Percentiles rank a stretch among this genome's conserved stretches.
Evolutionary conservation across 139 green algal species (phyloP).

Genomic region (Chlamydomonas sp.): DNA sequence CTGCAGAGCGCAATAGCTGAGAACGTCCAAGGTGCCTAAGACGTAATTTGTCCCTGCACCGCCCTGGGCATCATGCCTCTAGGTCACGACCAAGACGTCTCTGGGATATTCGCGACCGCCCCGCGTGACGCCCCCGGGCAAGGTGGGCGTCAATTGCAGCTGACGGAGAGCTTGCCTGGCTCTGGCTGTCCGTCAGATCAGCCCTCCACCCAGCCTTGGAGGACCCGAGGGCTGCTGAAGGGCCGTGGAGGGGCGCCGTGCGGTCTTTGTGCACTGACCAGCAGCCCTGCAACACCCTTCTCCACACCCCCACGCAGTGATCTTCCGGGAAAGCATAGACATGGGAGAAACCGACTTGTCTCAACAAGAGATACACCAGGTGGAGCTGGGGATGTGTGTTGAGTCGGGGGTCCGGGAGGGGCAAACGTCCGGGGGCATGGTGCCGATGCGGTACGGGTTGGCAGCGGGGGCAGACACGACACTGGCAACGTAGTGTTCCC

Average conservation of each 20-base stretch:
- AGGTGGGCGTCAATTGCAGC: conserved; percentile 41
- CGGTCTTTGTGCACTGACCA: background rate
- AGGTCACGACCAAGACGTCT: conserved; percentile 90
- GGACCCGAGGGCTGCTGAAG: too few relatives aligned
- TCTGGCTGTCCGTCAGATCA: too few relatives aligned
- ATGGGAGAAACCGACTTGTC: conserved; percentile 77
- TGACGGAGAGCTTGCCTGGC: background rate
- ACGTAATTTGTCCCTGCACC: too few relatives aligned
- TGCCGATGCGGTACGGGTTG: too few relatives aligned
- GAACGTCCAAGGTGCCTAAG: too few relatives aligned
- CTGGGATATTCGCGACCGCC: conserved; percentile 90
- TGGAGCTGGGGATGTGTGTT: conserved; percentile 77
- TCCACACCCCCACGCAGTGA: conserved; percentile 39
- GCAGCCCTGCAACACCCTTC: background rate
- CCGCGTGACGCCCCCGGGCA: conserved; percentile 84
- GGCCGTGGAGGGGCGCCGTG: background rate
- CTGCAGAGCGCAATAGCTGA: background rate
- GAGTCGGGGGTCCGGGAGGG: conserved; percentile 44
- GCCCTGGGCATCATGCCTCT: background rate
- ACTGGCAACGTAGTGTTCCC: too few relatives aligned
- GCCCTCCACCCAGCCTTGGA: too few relatives aligned
- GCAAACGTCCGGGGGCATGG: too few relatives aligned
- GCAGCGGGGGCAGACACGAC: too few relatives aligned
- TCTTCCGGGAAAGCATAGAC: conserved; percentile 72
- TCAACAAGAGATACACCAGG: conserved; percentile 72